Percentiles rank a stretch among this genome's conserved stretches.
Conservation (phyloP, 371 early-diverging fungal genomes). For the Neoconidiobolus thromboides region DNA sequence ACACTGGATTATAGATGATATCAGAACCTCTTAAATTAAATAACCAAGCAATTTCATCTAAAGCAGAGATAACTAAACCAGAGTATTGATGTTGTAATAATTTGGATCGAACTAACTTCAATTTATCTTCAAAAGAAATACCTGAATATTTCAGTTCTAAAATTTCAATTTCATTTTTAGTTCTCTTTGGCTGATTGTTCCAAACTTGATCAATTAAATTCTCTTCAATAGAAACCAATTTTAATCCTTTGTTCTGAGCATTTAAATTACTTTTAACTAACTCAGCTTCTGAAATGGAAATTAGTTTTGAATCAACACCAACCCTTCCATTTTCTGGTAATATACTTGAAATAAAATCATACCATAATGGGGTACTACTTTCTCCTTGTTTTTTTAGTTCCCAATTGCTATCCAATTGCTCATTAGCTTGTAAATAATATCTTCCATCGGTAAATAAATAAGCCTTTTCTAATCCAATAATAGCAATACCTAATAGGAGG, state of each 20-base stretch:
- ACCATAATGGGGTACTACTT: constrained; percentile 69
- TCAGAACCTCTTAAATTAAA: constrained; percentile 97
- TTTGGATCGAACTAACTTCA: constrained; percentile 32
- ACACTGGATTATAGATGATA: constrained; percentile 93
- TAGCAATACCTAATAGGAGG: constrained; percentile 34
- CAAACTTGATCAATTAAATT: constrained; percentile 76
- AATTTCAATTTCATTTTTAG: constrained; percentile 34
- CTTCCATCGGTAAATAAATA: constrained; percentile 95
- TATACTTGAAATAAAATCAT: constrained; percentile 48
- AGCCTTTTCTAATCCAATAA: constrained; percentile 46
- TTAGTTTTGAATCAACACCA: constrained; percentile 12
- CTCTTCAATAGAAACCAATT: constrained; percentile 27
- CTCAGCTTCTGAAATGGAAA: constrained; percentile 27
- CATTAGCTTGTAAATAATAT: constrained; percentile 93
- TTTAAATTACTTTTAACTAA: constrained; percentile 28
- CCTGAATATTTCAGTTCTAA: constrained; percentile 60
- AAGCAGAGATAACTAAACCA: constrained; percentile 62
- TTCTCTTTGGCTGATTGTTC: constrained; percentile 43
- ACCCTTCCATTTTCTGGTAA: constrained; percentile 8
- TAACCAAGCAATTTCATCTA: constrained; percentile 94
- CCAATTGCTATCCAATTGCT: constrained; percentile 84
- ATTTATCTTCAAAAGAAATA: constrained; percentile 22
- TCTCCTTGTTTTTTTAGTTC: constrained; percentile 82
- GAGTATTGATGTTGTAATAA: constrained; percentile 31
- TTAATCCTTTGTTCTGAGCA: neutral